Evolutionary conservation across 1,139 yeast genomes (phyloP).

Genomic region (Suhomyces ambrosiae): DNA sequence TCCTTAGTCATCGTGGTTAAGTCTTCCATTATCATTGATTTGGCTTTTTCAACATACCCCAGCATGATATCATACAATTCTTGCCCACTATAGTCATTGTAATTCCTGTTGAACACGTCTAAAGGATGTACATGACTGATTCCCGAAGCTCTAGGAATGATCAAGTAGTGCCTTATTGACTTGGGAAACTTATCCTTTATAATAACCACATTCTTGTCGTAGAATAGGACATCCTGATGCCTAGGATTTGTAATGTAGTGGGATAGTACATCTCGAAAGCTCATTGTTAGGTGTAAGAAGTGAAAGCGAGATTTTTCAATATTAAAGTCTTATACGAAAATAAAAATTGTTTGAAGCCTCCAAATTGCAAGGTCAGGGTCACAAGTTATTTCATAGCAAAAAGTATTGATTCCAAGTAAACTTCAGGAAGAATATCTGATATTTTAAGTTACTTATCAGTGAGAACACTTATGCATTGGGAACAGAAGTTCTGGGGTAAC

Average conservation of each 20-base stretch:
- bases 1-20: slow-evolving; percentile 23
- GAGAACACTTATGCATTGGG: no score
- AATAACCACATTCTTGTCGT: slow-evolving; percentile 56
- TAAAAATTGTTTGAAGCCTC: no score
- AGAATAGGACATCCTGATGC: slow-evolving; percentile 31
- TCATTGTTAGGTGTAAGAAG: slow-evolving; percentile 26
- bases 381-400: no score
- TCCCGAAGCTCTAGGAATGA: slow-evolving; percentile 54
- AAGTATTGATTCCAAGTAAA: no score
- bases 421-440: no score
- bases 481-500: no score
- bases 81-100: slow-evolving; percentile 16
- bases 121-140: slow-evolving; percentile 55
- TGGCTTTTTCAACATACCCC: slow-evolving; percentile 47
- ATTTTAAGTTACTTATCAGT: no score
- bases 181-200: slow-evolving; percentile 68
- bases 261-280: slow-evolving; percentile 38
- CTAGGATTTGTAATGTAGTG: slow-evolving; percentile 36
- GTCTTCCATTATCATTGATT: slow-evolving; percentile 38
- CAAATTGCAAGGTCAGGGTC: no score
- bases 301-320: not conserved
- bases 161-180: slow-evolving; percentile 58
- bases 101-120: slow-evolving; percentile 44
- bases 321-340: no score
- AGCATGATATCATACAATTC: slow-evolving; percentile 34